phyloP scores from a whole-genome alignment of 2,329 filamentous ascomycete genomes.

The Colletotrichum sp. region DNA sequence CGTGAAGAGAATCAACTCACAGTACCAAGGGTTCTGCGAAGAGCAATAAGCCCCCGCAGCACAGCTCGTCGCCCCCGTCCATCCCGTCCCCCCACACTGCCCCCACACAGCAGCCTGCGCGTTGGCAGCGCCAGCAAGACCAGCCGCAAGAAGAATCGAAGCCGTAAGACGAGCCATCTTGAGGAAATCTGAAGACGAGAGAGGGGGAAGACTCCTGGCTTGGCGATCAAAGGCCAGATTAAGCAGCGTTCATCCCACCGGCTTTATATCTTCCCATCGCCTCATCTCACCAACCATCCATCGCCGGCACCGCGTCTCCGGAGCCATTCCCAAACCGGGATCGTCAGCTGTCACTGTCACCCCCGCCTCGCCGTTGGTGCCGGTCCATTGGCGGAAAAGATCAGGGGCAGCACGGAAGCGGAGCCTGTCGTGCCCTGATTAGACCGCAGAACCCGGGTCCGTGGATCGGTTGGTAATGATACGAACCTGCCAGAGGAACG shows the following conservation, averaged over 20 bases:
- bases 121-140: background rate
- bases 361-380: background rate
- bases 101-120: constrained; percentile 23
- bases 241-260: background rate
- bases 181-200: background rate
- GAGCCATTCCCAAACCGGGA: background rate
- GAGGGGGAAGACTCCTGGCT: background rate
- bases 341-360: background rate
- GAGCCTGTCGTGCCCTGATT: background rate
- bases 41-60: constrained; percentile 43
- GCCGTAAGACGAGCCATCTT: constrained; percentile 9
- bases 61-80: constrained; percentile 41
- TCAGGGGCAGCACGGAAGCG: background rate
- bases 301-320: background rate
- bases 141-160: background rate
- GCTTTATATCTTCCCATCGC: background rate
- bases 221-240: background rate
- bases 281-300: background rate
- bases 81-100: constrained; percentile 47
- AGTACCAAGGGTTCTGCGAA: constrained; percentile 41
- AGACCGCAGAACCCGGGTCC: background rate
- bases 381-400: constrained; percentile 11
- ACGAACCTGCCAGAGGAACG: background rate
- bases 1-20: constrained; percentile 43
- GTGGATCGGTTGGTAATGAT: background rate